Base-by-base conservation (phyloP, 1,284 basidiomycete species). In the Ceratobasidium sp. region DNA sequence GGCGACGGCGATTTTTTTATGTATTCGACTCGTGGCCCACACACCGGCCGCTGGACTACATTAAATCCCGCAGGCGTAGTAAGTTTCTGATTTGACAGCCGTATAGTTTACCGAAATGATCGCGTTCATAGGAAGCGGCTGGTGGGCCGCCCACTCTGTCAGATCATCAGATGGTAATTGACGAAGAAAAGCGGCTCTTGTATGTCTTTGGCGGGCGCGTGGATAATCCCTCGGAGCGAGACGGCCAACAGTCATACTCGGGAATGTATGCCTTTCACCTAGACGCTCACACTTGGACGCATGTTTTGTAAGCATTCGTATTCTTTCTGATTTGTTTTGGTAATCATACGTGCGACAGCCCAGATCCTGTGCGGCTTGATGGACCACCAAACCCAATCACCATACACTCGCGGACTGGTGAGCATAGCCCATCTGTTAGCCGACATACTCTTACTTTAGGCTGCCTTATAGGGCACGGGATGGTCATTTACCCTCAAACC, bases 91-190 rank as follows among this genome's bases (percentile, higher is more conserved):
- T 53, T 9, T 23, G 46, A 77, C 20, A 70, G 28, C 44, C 60
- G 56, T 42, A 73, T 51, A 49, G 15, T 40, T 6, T 26, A 13
- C 64, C 1, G 60, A 42, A 33, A 40, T 39, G 2, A 61, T 75
- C 23, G 61, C n/a, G 42, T 15, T 79, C 93, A 92, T 83, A 86
- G 2, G 87, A 89, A 7, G 13, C 72, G 18, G 46, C 28, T 64
- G 91, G 91, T 12, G 94, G 94, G 0, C 94, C 94, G 5, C 91
- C 92, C 1, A 86, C 95, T 49, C 86, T 95, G 70, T 94, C 91
- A 81, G 94, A 95, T 83, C 94, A 95, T 82, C 93, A 94, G 83
- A 93, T 96, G 90, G 91, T 88, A 53, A 90, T 95, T 80, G 94
- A 95, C 82, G 88, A 89, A 39, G 91, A 93, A 20, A 86, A 89